Conservation (phyloP, 768 basidiomycete genomes). For the Collybia nuda region DNA sequence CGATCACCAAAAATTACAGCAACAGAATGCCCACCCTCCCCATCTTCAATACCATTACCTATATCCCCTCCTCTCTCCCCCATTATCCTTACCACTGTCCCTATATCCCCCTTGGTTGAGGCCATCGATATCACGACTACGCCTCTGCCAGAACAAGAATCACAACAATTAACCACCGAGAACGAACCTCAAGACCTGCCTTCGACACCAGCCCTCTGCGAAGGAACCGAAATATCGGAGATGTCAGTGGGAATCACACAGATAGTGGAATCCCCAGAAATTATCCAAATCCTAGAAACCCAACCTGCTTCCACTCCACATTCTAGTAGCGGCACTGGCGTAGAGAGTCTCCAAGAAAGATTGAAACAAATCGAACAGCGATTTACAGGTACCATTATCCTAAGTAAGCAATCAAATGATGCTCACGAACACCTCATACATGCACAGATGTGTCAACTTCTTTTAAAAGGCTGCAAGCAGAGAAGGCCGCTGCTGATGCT, state of each 20-base stretch:
- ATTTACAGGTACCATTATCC: constrained; percentile 57
- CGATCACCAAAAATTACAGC: constrained; percentile 27
- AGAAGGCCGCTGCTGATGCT: constrained; percentile 66
- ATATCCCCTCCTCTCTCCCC: constrained; percentile 32
- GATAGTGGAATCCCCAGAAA: not conserved
- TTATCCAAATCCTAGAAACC: not conserved
- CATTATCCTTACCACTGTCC: constrained; percentile 6
- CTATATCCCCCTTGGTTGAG: not conserved
- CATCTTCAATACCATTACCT: constrained; percentile 43
- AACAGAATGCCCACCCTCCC: constrained; percentile 35
- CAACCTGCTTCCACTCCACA: not conserved
- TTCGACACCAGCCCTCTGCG: too few relatives aligned
- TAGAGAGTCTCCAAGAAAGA: constrained; percentile 64
- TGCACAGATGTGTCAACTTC: constrained; percentile 74
- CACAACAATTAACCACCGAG: not conserved
- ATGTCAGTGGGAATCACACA: not conserved
- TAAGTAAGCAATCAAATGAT: not conserved
- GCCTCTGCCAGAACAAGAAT: not conserved
- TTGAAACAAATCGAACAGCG: constrained; percentile 73
- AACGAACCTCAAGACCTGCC: too few relatives aligned
- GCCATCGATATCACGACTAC: not conserved
- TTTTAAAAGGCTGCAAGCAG: constrained; percentile 72
- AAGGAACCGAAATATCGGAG: not conserved
- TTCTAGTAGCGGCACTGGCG: constrained; percentile 18
- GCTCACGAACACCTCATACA: constrained; percentile 5